Evolutionary conservation across 2,329 filamentous ascomycete species (phyloP).

Genomic region (Sporothrix luriei): DNA sequence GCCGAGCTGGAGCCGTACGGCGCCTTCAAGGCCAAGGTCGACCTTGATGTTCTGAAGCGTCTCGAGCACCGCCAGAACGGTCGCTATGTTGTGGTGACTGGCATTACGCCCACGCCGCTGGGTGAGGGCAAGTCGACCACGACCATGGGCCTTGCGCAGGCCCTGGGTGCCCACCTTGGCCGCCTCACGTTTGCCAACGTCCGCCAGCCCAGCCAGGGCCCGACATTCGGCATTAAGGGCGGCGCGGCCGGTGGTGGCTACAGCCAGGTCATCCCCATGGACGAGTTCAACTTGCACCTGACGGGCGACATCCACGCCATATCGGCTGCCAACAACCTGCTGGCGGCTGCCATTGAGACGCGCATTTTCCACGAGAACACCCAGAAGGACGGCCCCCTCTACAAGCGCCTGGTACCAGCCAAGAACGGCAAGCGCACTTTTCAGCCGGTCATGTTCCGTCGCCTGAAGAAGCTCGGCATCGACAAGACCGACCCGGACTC

Average conservation of each 20-base stretch:
- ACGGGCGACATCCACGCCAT: constrained; percentile 98
- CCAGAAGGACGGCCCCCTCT: constrained; percentile 86
- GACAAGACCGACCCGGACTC: constrained; percentile 92
- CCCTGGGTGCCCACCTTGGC: constrained; percentile 83
- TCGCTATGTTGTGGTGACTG: constrained; percentile 88
- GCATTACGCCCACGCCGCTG: constrained; percentile 93
- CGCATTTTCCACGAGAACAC: constrained; percentile 98
- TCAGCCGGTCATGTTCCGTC: constrained; percentile 85
- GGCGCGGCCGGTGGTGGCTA: constrained; percentile 96
- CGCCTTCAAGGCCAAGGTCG: constrained; percentile 93
- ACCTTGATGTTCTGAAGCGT: constrained; percentile 77
- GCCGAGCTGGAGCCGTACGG: constrained; percentile 94
- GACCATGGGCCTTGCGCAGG: constrained; percentile 92
- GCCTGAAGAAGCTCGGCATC: constrained; percentile 93
- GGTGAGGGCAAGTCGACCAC: constrained; percentile 99
- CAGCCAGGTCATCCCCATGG: constrained; percentile 99
- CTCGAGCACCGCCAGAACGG: constrained; percentile 86
- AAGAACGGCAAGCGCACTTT: constrained; percentile 92
- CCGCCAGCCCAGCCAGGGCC: constrained; percentile 92
- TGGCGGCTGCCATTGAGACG: constrained; percentile 95
- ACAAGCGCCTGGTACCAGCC: constrained; percentile 79
- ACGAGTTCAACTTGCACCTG: constrained; percentile 97
- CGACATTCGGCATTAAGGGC: constrained; percentile 98
- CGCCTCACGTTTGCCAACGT: constrained; percentile 95
- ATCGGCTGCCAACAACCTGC: constrained; percentile 92